Evolutionary conservation across 1,284 basidiomycete genomes (phyloP).

Genomic region (Athelia psychrophila): DNA sequence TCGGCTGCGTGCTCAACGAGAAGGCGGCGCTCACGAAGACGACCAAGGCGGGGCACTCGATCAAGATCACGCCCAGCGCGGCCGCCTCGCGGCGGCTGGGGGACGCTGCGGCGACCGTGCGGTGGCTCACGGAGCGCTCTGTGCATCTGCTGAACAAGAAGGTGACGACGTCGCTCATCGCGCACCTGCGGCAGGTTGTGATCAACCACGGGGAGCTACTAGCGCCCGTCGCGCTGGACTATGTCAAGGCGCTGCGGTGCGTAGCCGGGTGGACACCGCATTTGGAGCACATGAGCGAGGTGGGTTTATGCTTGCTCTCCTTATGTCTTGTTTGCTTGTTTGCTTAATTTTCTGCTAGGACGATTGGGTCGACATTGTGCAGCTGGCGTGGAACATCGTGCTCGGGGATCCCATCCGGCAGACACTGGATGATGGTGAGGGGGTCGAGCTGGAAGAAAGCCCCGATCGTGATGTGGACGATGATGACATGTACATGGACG

Average conservation of each 20-base stretch:
- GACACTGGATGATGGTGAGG: slow-evolving; percentile 37
- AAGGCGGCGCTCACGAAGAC: slow-evolving; percentile 47
- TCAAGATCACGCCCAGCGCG: slow-evolving; percentile 24
- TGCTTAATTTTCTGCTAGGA: not conserved
- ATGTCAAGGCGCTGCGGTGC: slow-evolving; percentile 73
- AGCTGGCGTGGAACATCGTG: slow-evolving; percentile 75
- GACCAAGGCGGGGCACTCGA: slow-evolving; percentile 16
- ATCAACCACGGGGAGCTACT: slow-evolving; percentile 57
- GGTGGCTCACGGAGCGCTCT: slow-evolving; percentile 67
- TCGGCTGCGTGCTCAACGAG: slow-evolving; percentile 64
- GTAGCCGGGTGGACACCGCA: slow-evolving; percentile 71
- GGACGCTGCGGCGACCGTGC: slow-evolving; percentile 61
- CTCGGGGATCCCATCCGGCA: slow-evolving; percentile 58
- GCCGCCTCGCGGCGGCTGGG: slow-evolving; percentile 56
- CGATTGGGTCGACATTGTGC: slow-evolving; percentile 69
- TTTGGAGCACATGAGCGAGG: slow-evolving; percentile 69
- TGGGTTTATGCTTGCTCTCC: slow-evolving; percentile 17
- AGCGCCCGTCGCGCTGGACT: slow-evolving; percentile 71
- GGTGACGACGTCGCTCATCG: slow-evolving; percentile 53
- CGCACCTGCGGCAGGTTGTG: slow-evolving; percentile 67
- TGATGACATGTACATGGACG: slow-evolving; percentile 22
- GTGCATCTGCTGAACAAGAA: slow-evolving; percentile 51
- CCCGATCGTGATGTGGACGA: slow-evolving; percentile 15
- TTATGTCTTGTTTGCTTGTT: not conserved
- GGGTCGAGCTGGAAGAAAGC: slow-evolving; percentile 18